Conservation (phyloP, 176 grass and related monocot genomes). For the Pontederia paniculata region DNA sequence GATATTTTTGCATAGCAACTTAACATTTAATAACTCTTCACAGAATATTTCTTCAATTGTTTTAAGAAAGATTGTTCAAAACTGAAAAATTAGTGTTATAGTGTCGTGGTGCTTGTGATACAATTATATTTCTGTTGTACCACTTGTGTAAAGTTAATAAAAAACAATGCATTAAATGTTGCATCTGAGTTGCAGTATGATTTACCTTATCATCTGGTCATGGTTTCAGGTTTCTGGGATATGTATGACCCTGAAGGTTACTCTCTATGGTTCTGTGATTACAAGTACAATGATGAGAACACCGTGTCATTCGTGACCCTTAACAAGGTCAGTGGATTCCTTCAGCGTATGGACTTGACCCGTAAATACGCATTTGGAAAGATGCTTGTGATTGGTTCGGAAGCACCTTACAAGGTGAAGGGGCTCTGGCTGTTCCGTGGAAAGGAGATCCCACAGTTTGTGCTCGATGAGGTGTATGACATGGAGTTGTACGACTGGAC, state of each 20-base stretch:
- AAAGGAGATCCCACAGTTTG: slow-evolving; percentile 57
- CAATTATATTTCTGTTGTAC: no score
- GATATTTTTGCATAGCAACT: no score
- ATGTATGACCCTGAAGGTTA: slow-evolving; percentile 98
- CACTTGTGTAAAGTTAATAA: no score
- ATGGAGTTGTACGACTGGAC: slow-evolving; percentile 81
- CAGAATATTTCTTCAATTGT: no score
- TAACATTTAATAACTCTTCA: no score
- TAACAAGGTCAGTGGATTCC: slow-evolving; percentile 93
- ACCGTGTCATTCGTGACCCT: slow-evolving; percentile 70
- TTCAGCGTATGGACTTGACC: slow-evolving; percentile 82
- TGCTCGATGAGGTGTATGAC: slow-evolving; percentile 70
- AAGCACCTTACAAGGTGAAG: slow-evolving; percentile 68
- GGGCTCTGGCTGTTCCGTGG: slow-evolving; percentile 81
- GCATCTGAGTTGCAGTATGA: background rate
- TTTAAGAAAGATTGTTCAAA: no score
- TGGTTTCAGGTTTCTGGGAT: slow-evolving; percentile 85
- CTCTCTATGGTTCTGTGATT: slow-evolving; percentile 98
- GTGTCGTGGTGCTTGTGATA: no score
- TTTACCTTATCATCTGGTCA: background rate
- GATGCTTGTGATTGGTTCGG: slow-evolving; percentile 67
- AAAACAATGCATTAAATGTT: no score
- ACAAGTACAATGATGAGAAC: slow-evolving; percentile 98
- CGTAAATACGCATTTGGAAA: slow-evolving; percentile 88
- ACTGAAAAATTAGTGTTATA: no score